Conservation (phyloP, 495 filamentous ascomycete species). For the Massariosphaeria phaeospora region DNA sequence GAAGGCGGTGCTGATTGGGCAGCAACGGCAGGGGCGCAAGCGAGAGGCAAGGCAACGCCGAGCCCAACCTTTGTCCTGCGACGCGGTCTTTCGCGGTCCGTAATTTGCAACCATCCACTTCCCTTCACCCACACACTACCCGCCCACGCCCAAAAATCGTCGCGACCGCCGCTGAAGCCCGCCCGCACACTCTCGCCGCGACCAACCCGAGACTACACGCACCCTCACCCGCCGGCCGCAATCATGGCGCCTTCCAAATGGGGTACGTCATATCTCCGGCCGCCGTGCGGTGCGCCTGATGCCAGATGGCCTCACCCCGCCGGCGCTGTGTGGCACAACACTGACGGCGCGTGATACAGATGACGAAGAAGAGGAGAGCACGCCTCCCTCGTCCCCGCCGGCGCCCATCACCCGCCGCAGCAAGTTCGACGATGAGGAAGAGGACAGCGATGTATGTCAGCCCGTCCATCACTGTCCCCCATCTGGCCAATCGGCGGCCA, state of each 20-base stretch:
- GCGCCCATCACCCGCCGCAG: constrained; percentile 51
- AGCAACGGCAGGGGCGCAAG: constrained; percentile 10
- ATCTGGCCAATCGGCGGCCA: not conserved
- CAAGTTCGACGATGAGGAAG: constrained; percentile 89
- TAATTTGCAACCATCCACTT: constrained; percentile 13
- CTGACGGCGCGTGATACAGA: constrained; percentile 43
- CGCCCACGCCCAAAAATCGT: not conserved
- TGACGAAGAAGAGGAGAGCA: constrained; percentile 59
- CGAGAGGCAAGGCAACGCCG: constrained; percentile 16
- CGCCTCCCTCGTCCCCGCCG: constrained; percentile 58
- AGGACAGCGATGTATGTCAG: constrained; percentile 70
- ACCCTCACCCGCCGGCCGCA: constrained; percentile 3
- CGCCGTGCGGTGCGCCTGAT: constrained; percentile 3
- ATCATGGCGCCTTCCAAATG: constrained; percentile 35
- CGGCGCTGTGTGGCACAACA: not conserved
- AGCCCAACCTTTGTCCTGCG: constrained; percentile 24
- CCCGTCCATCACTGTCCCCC: not conserved
- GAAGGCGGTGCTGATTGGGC: no score
- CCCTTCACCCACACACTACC: constrained; percentile 21
- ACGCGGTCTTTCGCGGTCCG: constrained; percentile 21
- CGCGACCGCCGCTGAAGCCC: no score
- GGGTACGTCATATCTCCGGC: constrained; percentile 33
- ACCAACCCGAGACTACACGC: not conserved
- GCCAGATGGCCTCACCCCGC: not conserved
- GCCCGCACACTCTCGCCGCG: not conserved